A percentile compares a stretch with the other conserved stretches of the same genome.
These are phyloP conservation scores for Albophoma yamanashiensis DNA, from an alignment of 2,329 filamentous ascomycete genomes.

Conservation along the genomic window DNA sequence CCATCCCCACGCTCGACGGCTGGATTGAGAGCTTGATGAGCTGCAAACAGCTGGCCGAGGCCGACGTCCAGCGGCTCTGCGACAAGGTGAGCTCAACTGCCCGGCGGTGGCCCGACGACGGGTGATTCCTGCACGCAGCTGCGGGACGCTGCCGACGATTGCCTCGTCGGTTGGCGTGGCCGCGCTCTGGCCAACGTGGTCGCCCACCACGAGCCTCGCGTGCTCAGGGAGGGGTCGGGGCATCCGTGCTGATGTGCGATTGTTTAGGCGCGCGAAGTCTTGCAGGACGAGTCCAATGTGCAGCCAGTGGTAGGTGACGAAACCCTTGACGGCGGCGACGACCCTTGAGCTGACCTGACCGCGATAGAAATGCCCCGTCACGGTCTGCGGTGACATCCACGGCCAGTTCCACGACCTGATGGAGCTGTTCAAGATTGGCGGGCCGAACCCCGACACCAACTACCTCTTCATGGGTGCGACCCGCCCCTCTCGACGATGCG, in stretches of 20 bases:
- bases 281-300: constrained; percentile 97
- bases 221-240: constrained; percentile 9
- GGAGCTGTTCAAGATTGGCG: constrained; percentile 99
- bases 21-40: constrained; percentile 98
- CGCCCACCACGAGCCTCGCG: constrained; percentile 12
- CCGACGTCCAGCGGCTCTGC: constrained; percentile 91
- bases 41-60: constrained; percentile 95
- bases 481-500: not conserved
- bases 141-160: not conserved
- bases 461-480: constrained; percentile 94
- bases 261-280: constrained; percentile 76
- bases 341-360: not conserved
- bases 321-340: too few species aligned
- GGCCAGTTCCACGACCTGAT: constrained; percentile 98
- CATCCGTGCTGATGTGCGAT: constrained; percentile 6
- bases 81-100: constrained; percentile 63
- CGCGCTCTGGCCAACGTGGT: not conserved
- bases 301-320: constrained; percentile 76
- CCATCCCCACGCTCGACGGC: constrained; percentile 86
- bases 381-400: constrained; percentile 97
- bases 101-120: not conserved
- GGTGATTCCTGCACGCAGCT: not conserved
- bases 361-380: constrained; percentile 87
- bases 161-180: not conserved
- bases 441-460: constrained; percentile 96